These are phyloP conservation scores for Colletotrichum coccodes DNA, from an alignment of 2,329 filamentous ascomycete species.

Conservation along the genomic window DNA sequence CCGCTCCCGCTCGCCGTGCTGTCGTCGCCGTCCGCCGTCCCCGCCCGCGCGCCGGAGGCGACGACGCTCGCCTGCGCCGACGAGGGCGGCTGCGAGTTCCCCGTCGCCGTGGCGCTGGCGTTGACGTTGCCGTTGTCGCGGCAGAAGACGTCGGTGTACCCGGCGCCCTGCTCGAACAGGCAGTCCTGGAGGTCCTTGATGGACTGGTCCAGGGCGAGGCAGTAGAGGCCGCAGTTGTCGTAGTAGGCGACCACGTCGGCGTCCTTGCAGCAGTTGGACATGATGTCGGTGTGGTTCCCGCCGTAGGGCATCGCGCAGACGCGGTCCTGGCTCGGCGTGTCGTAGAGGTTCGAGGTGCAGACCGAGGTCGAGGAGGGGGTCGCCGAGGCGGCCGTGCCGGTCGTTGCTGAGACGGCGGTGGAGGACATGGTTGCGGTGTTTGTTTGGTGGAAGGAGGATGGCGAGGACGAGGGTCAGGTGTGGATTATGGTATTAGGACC, in stretches of 20 bases:
- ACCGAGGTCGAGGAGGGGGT: background rate
- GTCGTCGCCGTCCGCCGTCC: too few relatives aligned
- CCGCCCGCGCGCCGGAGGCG: too few relatives aligned
- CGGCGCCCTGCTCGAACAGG: slow-evolving; percentile 49
- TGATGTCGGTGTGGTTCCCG: slow-evolving; percentile 52
- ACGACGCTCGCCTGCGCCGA: slow-evolving; percentile 41
- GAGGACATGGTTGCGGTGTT: slow-evolving; percentile 12
- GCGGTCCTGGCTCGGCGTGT: slow-evolving; percentile 54
- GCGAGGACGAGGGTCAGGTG: background rate
- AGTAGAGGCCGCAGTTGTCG: slow-evolving; percentile 61
- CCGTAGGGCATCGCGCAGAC: slow-evolving; percentile 54
- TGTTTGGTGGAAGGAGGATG: background rate
- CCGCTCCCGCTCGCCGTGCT: too few relatives aligned
- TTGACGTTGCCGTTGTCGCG: slow-evolving; percentile 42
- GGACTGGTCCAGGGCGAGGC: slow-evolving; percentile 47
- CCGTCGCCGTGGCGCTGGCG: slow-evolving; percentile 50
- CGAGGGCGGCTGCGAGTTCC: slow-evolving; percentile 39
- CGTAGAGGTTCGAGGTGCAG: slow-evolving; percentile 44
- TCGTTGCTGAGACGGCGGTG: slow-evolving; percentile 2
- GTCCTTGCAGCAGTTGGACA: slow-evolving; percentile 56
- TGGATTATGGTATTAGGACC: background rate
- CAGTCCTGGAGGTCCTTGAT: slow-evolving; percentile 45
- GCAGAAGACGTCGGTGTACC: slow-evolving; percentile 54
- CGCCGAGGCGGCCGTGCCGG: slow-evolving; percentile 3
- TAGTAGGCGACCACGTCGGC: slow-evolving; percentile 57